phyloP scores from a whole-genome alignment of 2,329 filamentous ascomycete species.

The Pseudocercospora ulei region DNA sequence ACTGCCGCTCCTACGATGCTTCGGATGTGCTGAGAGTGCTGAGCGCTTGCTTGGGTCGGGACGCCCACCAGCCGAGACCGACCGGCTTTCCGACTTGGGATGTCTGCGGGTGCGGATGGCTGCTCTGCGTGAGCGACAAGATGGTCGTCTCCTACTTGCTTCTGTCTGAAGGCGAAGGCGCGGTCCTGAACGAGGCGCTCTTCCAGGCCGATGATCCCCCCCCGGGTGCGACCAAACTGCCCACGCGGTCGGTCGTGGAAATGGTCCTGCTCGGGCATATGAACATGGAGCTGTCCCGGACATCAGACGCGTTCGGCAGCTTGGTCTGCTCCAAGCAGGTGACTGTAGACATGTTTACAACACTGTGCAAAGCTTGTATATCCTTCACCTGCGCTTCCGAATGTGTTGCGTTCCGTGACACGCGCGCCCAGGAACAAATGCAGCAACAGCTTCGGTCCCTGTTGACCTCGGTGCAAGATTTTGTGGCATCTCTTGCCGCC shows the following conservation, averaged over 20 bases:
- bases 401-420: constrained; percentile 26
- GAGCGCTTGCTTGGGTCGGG: constrained; percentile 56
- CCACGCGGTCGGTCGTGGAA: constrained; percentile 19
- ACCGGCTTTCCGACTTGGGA: constrained; percentile 35
- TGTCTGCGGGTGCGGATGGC: constrained; percentile 39
- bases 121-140: constrained; percentile 36
- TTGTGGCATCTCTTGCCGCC: constrained; percentile 34
- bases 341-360: constrained; percentile 21
- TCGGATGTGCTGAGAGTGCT: constrained; percentile 59
- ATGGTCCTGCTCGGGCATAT: constrained; percentile 23
- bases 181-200: constrained; percentile 9
- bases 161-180: constrained; percentile 25
- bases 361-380: constrained; percentile 22
- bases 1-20: constrained; percentile 54
- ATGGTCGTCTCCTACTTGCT: constrained; percentile 45
- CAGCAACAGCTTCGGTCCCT: constrained; percentile 26
- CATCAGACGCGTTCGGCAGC: constrained; percentile 16
- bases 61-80: constrained; percentile 25
- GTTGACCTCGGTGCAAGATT: constrained; percentile 30
- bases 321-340: constrained; percentile 10
- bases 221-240: constrained; percentile 1
- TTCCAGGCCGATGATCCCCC: background rate
- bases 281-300: constrained; percentile 20
- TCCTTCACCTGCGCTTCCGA: constrained; percentile 29
- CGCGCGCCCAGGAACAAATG: constrained; percentile 27